phyloP scores from a whole-genome alignment of 202 grass and related monocot genomes.

The Saccharum hybrid region DNA sequence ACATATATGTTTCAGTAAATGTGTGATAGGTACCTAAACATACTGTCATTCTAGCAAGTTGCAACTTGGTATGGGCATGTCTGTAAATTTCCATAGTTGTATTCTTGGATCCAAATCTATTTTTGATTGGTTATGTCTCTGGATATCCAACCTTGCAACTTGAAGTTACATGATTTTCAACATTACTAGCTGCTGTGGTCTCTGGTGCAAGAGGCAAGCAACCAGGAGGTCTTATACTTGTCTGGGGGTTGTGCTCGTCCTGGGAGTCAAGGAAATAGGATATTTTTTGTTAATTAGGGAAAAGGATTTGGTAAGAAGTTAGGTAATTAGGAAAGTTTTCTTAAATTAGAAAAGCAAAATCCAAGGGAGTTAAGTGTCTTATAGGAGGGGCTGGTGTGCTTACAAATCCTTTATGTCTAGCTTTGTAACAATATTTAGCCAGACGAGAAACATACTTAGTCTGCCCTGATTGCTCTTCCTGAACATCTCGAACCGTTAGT shows the following conservation, averaged over 20 bases:
- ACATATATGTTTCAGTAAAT: not conserved
- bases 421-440: not conserved
- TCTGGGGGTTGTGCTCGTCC: not conserved
- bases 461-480: not conserved
- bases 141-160: slow-evolving; percentile 12
- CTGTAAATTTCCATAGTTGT: not conserved
- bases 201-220: slow-evolving; percentile 8
- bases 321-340: not conserved
- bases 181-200: not conserved
- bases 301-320: not conserved
- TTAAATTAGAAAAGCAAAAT: not conserved
- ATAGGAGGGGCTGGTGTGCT: not conserved
- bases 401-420: not conserved
- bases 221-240: not conserved
- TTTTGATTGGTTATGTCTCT: slow-evolving; percentile 2
- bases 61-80: not conserved
- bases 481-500: not conserved
- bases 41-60: not conserved
- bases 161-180: not conserved
- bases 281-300: not conserved
- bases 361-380: not conserved
- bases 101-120: not conserved
- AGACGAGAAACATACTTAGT: not conserved
- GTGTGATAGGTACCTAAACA: not conserved
- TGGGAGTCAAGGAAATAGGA: not conserved